These are phyloP conservation scores for Cerioporus squamosus DNA, from an alignment of 1,284 basidiomycete species.

Conservation along the genomic window DNA sequence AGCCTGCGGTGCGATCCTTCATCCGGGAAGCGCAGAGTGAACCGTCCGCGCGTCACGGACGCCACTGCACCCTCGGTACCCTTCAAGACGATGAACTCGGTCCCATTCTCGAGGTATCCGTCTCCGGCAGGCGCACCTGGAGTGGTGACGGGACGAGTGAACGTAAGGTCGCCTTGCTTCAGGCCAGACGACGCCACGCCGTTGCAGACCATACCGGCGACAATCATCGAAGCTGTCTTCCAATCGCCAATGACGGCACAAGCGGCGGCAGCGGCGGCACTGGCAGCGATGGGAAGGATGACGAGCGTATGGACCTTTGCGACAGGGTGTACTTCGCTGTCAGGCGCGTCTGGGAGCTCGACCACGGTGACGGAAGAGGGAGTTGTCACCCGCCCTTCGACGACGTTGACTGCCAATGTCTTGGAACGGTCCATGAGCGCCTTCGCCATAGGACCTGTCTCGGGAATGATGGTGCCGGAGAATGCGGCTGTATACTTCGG, in stretches of 20 bases:
- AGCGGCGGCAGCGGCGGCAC: slow-evolving; percentile 15
- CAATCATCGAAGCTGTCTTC: slow-evolving; percentile 13
- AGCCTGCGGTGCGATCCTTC: slow-evolving; percentile 1
- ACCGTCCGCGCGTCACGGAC: slow-evolving; percentile 20
- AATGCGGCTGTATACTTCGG: slow-evolving; percentile 18
- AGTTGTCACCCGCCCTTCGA: slow-evolving; percentile 17
- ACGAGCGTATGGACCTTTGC: slow-evolving; percentile 12
- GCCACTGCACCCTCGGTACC: slow-evolving; percentile 16
- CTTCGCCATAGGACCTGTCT: slow-evolving; percentile 14
- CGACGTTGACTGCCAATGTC: neutral
- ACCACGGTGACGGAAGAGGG: slow-evolving; percentile 19
- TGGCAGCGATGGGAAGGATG: slow-evolving; percentile 20
- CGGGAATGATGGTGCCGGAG: slow-evolving; percentile 15
- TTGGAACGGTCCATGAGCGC: slow-evolving; percentile 7
- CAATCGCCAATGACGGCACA: slow-evolving; percentile 20
- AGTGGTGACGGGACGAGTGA: slow-evolving; percentile 17
- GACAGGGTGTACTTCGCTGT: slow-evolving; percentile 15
- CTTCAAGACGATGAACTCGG: slow-evolving; percentile 19
- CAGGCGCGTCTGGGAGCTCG: slow-evolving; percentile 11
- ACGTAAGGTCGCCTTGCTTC: slow-evolving; percentile 19
- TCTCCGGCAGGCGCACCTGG: slow-evolving; percentile 19
- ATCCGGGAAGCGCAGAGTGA: slow-evolving; percentile 18
- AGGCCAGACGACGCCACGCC: slow-evolving; percentile 14
- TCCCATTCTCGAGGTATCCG: slow-evolving; percentile 19
- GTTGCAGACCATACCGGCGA: slow-evolving; percentile 20